Evolutionary conservation across 148 eudicot genomes (phyloP), one percentile per base, ranked within the genome.

Genomic region (Chenopodium album): DNA sequence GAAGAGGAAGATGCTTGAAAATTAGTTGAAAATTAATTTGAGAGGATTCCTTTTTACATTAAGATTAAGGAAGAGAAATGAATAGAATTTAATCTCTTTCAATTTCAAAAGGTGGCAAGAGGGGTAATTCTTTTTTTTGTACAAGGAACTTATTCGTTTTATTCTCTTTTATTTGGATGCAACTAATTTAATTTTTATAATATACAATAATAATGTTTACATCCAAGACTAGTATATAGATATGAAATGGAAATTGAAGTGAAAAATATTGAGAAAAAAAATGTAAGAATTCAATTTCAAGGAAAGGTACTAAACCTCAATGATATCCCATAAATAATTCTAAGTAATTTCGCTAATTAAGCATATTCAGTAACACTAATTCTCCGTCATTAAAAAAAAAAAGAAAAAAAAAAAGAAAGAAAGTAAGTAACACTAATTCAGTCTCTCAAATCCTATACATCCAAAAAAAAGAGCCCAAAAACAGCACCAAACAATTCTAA

Each of bases 1-100:
- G 66, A 62, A 62, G 71, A 67, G 17, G 71, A 29, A 20, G 37
- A 67, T 23, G 77, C 34, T 83, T 60, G 82, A 85, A 16, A 65
- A 78, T 34, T 79, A 72, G 75, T 46, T 10, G 1, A 2, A 10
- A 72, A 20, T 20, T 28, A 72, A 13, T 17, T 19, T 72, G 74
- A 31, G 46, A 71, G 0, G 50, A 9, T 34, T 37, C n/a, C 48
- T 71, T 20, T 71, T 41, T 41, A 41, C 8, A 41, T 41, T 41
- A 32, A 32, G 34, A 32, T 32, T 32, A 41, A 41, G 44, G 7
- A 41, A 0, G 44, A 37, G 44, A 32, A 31, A 16, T 69, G 22
- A 34, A 69, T 69, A 16, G 47, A 34, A 1, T 11, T 32, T 8
- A 41, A 31, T 41, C 28, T 41, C 63, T 37, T 37, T 71, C 19